Percentiles rank a stretch among this genome's conserved stretches.
phyloP scores from a whole-genome alignment of 768 basidiomycete species.

The Inosperma sp. region DNA sequence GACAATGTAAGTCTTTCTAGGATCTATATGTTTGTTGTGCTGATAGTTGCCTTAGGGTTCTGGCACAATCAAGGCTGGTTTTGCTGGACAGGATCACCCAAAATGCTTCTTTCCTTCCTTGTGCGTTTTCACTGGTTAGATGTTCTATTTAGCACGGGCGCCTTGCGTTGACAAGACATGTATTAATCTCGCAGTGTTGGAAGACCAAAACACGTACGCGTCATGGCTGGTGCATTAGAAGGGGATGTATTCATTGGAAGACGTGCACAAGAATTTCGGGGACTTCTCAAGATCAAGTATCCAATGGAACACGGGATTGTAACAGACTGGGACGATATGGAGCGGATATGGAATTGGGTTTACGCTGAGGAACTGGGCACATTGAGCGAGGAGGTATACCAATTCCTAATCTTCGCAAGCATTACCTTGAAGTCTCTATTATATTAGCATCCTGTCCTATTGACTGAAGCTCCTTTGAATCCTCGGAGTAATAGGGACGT shows the following conservation, averaged over 20 bases:
- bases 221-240: constrained; percentile 96
- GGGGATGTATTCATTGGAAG: constrained; percentile 96
- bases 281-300: constrained; percentile 95
- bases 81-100: constrained; percentile 97
- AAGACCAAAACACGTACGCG: constrained; percentile 93
- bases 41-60: constrained; percentile 63
- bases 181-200: constrained; percentile 63
- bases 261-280: constrained; percentile 92
- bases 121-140: constrained; percentile 57
- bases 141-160: constrained; percentile 23
- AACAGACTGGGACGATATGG: constrained; percentile 99
- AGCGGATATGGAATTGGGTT: constrained; percentile 98
- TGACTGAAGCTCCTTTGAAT: constrained; percentile 97
- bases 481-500: constrained; percentile 94
- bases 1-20: constrained; percentile 72
- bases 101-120: constrained; percentile 99
- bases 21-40: neutral
- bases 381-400: constrained; percentile 86
- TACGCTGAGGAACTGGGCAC: constrained; percentile 95
- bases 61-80: constrained; percentile 97
- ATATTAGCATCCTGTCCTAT: constrained; percentile 86
- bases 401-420: constrained; percentile 12
- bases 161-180: constrained; percentile 23
- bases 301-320: constrained; percentile 99
- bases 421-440: constrained; percentile 17